Evolutionary conservation across 2,329 filamentous ascomycete genomes (phyloP).

Genomic region (Diplodia sapinea): DNA sequence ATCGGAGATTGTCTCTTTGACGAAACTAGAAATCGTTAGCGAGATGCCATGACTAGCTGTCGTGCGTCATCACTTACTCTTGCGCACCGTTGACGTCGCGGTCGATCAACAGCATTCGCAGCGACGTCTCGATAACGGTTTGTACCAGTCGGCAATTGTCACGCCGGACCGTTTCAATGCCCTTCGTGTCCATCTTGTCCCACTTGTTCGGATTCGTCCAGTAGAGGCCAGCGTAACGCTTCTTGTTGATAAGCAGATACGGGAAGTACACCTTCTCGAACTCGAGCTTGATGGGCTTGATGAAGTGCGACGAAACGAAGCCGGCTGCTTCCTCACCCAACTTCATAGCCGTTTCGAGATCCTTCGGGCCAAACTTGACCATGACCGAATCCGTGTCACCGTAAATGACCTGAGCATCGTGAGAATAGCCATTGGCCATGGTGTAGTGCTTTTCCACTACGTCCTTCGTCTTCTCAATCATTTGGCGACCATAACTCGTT

Average conservation of each 20-base stretch:
- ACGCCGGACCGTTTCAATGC: constrained; percentile 95
- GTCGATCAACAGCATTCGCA: constrained; percentile 95
- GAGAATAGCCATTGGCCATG: constrained; percentile 90
- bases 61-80: constrained; percentile 67
- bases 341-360: constrained; percentile 88
- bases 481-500: constrained; percentile 94
- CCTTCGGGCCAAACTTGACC: constrained; percentile 95
- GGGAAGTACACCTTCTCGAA: constrained; percentile 99
- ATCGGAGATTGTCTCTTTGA: constrained; percentile 94
- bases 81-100: constrained; percentile 88
- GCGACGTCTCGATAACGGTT: constrained; percentile 94
- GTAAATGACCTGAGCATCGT: constrained; percentile 97
- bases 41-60: constrained; percentile 30
- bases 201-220: constrained; percentile 95
- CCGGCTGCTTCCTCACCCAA: constrained; percentile 90
- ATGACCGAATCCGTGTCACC: constrained; percentile 99
- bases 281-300: constrained; percentile 97
- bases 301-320: constrained; percentile 88
- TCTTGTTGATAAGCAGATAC: constrained; percentile 99
- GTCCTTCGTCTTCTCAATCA: constrained; percentile 98
- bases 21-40: constrained; percentile 70
- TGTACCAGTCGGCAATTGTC: constrained; percentile 96
- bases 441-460: constrained; percentile 91
- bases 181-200: constrained; percentile 99
- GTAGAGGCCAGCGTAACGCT: constrained; percentile 96